Base-by-base conservation (phyloP, 371 early-diverging fungal genomes). In the Entomophthora muscae region DNA sequence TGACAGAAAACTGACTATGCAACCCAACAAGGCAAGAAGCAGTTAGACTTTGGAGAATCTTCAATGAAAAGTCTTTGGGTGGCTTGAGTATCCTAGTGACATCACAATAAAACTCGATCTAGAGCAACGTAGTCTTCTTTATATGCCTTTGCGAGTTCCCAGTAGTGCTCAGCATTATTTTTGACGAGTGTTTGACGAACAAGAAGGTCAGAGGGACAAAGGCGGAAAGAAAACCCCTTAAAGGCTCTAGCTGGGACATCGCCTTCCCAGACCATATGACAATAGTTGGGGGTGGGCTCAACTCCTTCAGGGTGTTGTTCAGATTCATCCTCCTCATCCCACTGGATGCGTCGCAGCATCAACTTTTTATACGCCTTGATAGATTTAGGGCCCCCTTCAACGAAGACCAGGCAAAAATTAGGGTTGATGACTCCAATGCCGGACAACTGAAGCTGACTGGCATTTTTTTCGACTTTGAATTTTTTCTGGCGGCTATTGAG, bases 261-360 rank as follows among this genome's bases (percentile, higher is more conserved):
- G 21, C 98, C 98, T 68, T 93, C 91, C 98, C 96, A 97, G 0
- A 95, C 86, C 53, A 95, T 65, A 27, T 76, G 72, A 70, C 98
- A 98, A 59, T 78, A 77, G 72, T 94, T 93, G 32, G 81, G 80
- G 22, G 75, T 73, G 2, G 74, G 74, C 26, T 68, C 71, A 1
- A 65, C 66, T 0, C 64, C 71, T 2, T 69, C 72, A 3, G 71
- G 67, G 30, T 72, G 75, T 0, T 72, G 68, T 3, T 65, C 76
- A 71, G 72, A 71, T 23, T 68, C 68, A 29, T 73, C 74, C 27
- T 77, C 80, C 59, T 85, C 83, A 22, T 79, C 74, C 98, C 98
- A 98, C 66, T 94, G 84, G 66, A 98, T 95, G 30, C 98, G 82
- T 29, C 89, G 74, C n/a, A 94, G 73, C 95, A 98, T 90, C 24